Evolutionary conservation across 2,329 filamentous ascomycete species (phyloP).

Genomic region (Harringtonia lauricola): DNA sequence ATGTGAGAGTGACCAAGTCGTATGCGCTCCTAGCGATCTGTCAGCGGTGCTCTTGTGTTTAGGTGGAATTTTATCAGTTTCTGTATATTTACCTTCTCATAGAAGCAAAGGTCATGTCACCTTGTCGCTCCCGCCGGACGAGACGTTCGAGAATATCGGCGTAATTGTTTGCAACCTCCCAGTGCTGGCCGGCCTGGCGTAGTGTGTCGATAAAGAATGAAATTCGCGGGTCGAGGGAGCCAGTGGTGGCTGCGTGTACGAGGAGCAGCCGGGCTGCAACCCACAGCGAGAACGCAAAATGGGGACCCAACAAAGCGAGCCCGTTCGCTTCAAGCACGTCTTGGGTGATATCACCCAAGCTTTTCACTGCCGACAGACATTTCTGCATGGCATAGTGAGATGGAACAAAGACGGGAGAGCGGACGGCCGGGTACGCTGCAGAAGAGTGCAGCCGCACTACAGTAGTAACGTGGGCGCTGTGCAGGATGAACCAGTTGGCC

Average conservation of each 20-base stretch:
- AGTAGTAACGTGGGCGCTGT: conserved; percentile 80
- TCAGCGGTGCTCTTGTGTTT: background rate
- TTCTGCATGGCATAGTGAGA: conserved; percentile 76
- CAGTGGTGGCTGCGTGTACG: conserved; percentile 70
- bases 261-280: conserved; percentile 77
- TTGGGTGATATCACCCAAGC: conserved; percentile 65
- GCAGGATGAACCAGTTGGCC: conserved; percentile 82
- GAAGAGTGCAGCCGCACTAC: conserved; percentile 85
- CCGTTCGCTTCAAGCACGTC: conserved; percentile 68
- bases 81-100: conserved; percentile 54
- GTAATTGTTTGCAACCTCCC: conserved; percentile 78
- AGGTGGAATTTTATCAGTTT: no score
- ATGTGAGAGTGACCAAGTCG: conserved; percentile 81
- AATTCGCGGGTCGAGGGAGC: conserved; percentile 61
- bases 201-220: conserved; percentile 74
- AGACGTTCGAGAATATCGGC: conserved; percentile 69
- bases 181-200: conserved; percentile 68
- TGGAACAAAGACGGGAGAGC: conserved; percentile 77
- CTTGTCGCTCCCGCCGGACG: conserved; percentile 68
- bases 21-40: conserved; percentile 49
- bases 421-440: conserved; percentile 80
- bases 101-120: conserved; percentile 74
- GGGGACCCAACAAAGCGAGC: conserved; percentile 71
- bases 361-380: conserved; percentile 73
- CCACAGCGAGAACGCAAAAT: conserved; percentile 88